Evolutionary conservation across 495 filamentous ascomycete genomes (phyloP).

Genomic region (Chlorociboria aeruginascens): DNA sequence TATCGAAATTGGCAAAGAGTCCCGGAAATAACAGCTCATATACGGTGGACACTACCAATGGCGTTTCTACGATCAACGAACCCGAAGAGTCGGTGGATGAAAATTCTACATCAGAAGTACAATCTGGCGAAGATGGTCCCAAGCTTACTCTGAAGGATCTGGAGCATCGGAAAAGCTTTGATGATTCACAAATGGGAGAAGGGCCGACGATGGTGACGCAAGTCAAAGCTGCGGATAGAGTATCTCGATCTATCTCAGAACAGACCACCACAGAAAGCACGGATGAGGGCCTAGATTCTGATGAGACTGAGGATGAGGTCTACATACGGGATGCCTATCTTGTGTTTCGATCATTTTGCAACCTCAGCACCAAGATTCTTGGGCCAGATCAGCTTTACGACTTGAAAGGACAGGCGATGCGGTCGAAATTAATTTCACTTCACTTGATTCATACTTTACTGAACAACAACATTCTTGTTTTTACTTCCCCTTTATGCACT

Average conservation of each 20-base stretch:
- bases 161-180: slow-evolving; percentile 85
- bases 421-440: slow-evolving; percentile 89
- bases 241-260: slow-evolving; percentile 46
- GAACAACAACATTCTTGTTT: slow-evolving; percentile 78
- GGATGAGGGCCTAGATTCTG: slow-evolving; percentile 37
- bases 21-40: slow-evolving; percentile 20
- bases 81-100: slow-evolving; percentile 28
- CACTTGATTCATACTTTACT: slow-evolving; percentile 89
- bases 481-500: slow-evolving; percentile 78
- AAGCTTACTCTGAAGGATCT: slow-evolving; percentile 94
- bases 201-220: slow-evolving; percentile 90
- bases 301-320: slow-evolving; percentile 92
- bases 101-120: slow-evolving; percentile 37
- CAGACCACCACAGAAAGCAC: slow-evolving; percentile 25
- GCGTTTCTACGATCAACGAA: slow-evolving; percentile 31
- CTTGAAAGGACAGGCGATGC: slow-evolving; percentile 86
- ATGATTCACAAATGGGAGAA: slow-evolving; percentile 82
- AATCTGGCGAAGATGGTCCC: slow-evolving; percentile 41
- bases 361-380: slow-evolving; percentile 84
- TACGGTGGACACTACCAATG: slow-evolving; percentile 24
- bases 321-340: slow-evolving; percentile 95
- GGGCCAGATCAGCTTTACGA: slow-evolving; percentile 86
- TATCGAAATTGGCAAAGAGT: slow-evolving; percentile 33
- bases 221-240: slow-evolving; percentile 43
- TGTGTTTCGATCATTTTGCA: slow-evolving; percentile 95